These are phyloP conservation scores for Hyaloscypha hepaticicola DNA, from an alignment of 495 filamentous ascomycete genomes.

Conservation along the genomic window DNA sequence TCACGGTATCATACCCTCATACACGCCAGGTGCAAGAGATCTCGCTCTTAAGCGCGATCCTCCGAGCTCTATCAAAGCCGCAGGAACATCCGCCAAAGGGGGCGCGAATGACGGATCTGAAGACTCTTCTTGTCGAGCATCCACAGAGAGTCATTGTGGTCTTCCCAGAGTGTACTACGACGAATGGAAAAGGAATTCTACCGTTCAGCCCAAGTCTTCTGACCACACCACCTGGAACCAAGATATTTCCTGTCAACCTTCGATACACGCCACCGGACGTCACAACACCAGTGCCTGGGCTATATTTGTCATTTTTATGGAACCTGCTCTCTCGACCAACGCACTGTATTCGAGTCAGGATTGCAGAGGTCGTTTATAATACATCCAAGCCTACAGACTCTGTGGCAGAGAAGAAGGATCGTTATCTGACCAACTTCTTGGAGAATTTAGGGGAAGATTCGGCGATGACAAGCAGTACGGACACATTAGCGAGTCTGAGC, in stretches of 20 bases:
- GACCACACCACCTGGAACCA: constrained; percentile 56
- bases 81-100: constrained; percentile 45
- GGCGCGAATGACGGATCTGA: constrained; percentile 57
- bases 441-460: constrained; percentile 43
- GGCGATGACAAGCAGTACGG: constrained; percentile 34
- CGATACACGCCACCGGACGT: constrained; percentile 86
- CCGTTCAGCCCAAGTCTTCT: constrained; percentile 75
- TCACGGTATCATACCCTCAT: constrained; percentile 77
- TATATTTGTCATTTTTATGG: constrained; percentile 73
- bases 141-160: constrained; percentile 75
- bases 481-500: constrained; percentile 36
- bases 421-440: constrained; percentile 50
- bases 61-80: constrained; percentile 67
- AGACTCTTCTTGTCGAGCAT: constrained; percentile 60
- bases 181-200: constrained; percentile 89
- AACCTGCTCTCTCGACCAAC: constrained; percentile 79
- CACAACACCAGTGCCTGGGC: constrained; percentile 81
- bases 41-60: constrained; percentile 70
- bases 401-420: constrained; percentile 36
- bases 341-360: constrained; percentile 85
- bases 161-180: constrained; percentile 91
- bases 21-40: constrained; percentile 72
- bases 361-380: constrained; percentile 68
- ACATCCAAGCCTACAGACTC: constrained; percentile 35
- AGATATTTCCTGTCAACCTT: constrained; percentile 86